Conservation (phyloP, 257 asterid genomes). For the Plantago major region DNA sequence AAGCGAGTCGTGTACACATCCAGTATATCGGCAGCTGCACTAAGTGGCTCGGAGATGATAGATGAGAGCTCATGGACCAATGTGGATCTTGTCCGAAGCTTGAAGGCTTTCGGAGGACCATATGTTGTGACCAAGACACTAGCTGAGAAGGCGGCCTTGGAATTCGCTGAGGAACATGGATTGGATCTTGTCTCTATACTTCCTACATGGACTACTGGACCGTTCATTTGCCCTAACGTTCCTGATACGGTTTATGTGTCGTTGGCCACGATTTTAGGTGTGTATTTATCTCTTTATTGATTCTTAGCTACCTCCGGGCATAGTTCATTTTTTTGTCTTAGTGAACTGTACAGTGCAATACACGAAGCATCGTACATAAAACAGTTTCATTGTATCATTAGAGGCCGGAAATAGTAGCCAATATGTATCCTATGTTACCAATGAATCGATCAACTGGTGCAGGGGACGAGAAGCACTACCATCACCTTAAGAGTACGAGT, state of each 20-base stretch:
- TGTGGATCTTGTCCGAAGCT: constrained; percentile 29
- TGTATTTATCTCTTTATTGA: not conserved
- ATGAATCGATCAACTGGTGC: not conserved
- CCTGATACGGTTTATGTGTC: constrained; percentile 40
- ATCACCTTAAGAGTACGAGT: constrained; percentile 5
- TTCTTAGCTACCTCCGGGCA: not conserved
- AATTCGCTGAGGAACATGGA: constrained; percentile 40
- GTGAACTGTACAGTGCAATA: no score
- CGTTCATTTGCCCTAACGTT: constrained; percentile 42
- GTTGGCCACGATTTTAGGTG: constrained; percentile 44
- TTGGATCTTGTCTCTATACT: constrained; percentile 42
- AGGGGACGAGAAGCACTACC: constrained; percentile 29
- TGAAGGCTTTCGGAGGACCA: constrained; percentile 22
- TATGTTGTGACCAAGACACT: constrained; percentile 50
- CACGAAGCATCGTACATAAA: no score
- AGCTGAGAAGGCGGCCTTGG: constrained; percentile 49
- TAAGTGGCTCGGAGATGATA: constrained; percentile 10
- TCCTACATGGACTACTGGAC: constrained; percentile 56
- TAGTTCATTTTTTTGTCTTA: no score
- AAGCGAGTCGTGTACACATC: constrained; percentile 49
- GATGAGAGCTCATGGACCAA: constrained; percentile 43
- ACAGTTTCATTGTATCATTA: no score
- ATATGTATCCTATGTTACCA: not conserved
- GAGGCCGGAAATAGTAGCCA: no score
- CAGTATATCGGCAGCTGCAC: constrained; percentile 31